Evolutionary conservation across 2,329 filamentous ascomycete species (phyloP).

Genomic region (Colletotrichum tropicale): DNA sequence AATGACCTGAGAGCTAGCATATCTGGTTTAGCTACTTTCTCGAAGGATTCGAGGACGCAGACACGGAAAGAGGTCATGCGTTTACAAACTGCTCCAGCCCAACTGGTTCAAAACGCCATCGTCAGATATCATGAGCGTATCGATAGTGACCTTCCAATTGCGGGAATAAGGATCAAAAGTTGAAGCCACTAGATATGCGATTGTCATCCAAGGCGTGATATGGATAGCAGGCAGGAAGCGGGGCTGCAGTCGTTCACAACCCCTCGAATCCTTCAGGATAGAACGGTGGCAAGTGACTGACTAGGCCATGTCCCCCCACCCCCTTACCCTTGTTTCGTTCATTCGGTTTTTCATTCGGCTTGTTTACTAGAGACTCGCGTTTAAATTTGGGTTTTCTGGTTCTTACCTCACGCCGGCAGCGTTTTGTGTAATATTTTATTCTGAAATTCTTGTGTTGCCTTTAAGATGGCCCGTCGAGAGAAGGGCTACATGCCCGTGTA

Average conservation of each 20-base stretch:
- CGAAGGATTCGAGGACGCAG: background rate
- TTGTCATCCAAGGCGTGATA: background rate
- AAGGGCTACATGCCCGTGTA: background rate
- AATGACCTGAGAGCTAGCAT: background rate
- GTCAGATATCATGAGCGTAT: background rate
- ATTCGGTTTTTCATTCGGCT: background rate
- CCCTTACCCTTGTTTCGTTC: background rate
- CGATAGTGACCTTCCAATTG: conserved; percentile 6
- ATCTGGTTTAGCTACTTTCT: background rate
- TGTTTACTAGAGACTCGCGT: background rate
- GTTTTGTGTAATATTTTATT: background rate
- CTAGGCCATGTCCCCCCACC: background rate
- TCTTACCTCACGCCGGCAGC: background rate
- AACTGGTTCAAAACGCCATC: background rate
- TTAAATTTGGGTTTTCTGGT: background rate
- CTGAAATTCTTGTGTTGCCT: background rate
- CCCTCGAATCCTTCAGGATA: background rate
- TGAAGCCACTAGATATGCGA: background rate
- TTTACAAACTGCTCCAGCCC: background rate
- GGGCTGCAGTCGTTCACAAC: background rate
- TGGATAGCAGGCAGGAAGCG: background rate
- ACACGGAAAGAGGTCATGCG: background rate
- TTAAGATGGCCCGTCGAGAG: background rate
- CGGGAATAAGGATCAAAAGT: background rate
- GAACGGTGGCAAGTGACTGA: background rate